These are phyloP conservation scores for Globisporangium uncinulatum DNA, from an alignment of 352 stramenopile species.

Conservation along the genomic window DNA sequence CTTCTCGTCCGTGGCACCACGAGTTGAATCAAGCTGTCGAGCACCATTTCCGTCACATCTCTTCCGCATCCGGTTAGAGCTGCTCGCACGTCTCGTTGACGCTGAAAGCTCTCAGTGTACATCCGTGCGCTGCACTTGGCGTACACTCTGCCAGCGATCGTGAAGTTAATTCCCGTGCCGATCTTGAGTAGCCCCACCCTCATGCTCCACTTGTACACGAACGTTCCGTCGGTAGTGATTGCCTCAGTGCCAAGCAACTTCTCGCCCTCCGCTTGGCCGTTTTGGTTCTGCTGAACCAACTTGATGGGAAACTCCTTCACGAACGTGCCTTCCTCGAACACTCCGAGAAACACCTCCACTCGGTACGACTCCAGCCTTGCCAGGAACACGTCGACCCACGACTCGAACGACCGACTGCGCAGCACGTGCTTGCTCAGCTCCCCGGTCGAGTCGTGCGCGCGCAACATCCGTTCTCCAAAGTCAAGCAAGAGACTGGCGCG, in stretches of 20 bases:
- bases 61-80: constrained; percentile 36
- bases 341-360: constrained; percentile 46
- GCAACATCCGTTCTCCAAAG: constrained; percentile 32
- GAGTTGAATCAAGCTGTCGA: constrained; percentile 9
- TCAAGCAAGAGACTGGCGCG: constrained; percentile 42
- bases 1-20: background rate
- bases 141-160: constrained; percentile 67
- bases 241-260: constrained; percentile 14
- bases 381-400: constrained; percentile 37
- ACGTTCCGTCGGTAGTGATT: constrained; percentile 61
- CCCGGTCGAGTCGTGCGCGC: background rate
- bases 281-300: constrained; percentile 17
- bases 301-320: constrained; percentile 49
- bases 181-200: constrained; percentile 47
- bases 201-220: constrained; percentile 53
- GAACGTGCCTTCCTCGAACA: constrained; percentile 32
- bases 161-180: constrained; percentile 67
- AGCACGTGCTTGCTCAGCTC: constrained; percentile 3
- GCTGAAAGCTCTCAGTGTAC: constrained; percentile 23
- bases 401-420: constrained; percentile 23
- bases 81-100: constrained; percentile 19
- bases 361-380: constrained; percentile 44
- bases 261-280: constrained; percentile 8
- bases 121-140: constrained; percentile 17
- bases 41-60: constrained; percentile 29